Percentiles rank a stretch among this genome's conserved stretches.
These are phyloP conservation scores for Orbilia oligospora DNA, from an alignment of 2,329 filamentous ascomycete genomes.

Conservation along the genomic window DNA sequence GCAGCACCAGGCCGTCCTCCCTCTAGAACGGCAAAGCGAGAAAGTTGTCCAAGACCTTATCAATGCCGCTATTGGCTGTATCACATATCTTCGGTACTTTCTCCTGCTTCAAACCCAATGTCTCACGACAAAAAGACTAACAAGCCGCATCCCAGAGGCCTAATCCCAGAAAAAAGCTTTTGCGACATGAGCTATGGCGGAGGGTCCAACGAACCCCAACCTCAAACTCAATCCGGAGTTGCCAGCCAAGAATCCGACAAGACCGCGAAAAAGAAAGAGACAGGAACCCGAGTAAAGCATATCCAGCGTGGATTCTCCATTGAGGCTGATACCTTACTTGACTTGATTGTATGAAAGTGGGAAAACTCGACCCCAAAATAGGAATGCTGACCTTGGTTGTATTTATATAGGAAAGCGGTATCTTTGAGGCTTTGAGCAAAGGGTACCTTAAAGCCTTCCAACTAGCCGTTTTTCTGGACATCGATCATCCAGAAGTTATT, in stretches of 20 bases:
- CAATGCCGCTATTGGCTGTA: constrained; percentile 63
- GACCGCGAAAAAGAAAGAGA: constrained; percentile 39
- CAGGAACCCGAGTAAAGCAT: constrained; percentile 63
- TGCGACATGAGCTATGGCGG: constrained; percentile 63
- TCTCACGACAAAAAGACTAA: background rate
- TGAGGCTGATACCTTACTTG: constrained; percentile 63
- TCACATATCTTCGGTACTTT: constrained; percentile 63
- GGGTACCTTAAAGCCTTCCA: constrained; percentile 64
- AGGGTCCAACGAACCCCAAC: constrained; percentile 47
- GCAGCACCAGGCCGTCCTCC: constrained; percentile 14
- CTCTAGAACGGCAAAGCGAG: constrained; percentile 63
- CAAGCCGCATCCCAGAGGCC: constrained; percentile 53
- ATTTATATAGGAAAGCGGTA: constrained; percentile 62
- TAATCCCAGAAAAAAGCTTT: constrained; percentile 64
- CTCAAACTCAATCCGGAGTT: constrained; percentile 32
- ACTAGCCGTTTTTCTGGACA: constrained; percentile 63
- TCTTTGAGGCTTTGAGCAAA: constrained; percentile 64
- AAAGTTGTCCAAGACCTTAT: constrained; percentile 64
- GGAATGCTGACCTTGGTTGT: background rate
- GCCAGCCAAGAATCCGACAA: constrained; percentile 29
- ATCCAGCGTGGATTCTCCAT: constrained; percentile 62
- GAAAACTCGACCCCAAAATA: background rate
- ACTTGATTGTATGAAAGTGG: constrained; percentile 62
- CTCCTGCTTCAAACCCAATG: background rate
- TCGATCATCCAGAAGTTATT: constrained; percentile 63